These are phyloP conservation scores for Millerozyma miso DNA, from an alignment of 805 yeast species.

Conservation along the genomic window DNA sequence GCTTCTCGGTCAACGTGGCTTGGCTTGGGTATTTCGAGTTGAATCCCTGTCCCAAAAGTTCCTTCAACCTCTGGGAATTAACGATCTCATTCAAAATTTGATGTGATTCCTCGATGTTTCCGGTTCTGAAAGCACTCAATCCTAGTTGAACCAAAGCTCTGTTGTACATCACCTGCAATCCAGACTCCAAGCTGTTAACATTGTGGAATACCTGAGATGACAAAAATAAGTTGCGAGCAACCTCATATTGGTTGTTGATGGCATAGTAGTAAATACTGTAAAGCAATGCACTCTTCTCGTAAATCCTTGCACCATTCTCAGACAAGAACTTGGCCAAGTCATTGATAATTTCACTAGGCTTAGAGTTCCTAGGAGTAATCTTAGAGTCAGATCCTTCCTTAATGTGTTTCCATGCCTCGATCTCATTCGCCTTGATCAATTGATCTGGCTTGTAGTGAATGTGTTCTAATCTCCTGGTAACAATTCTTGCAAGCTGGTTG, in stretches of 20 bases:
- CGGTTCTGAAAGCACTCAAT: conserved; percentile 88
- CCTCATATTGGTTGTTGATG: conserved; percentile 74
- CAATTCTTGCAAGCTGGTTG: conserved; percentile 66
- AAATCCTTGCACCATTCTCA: conserved; percentile 60
- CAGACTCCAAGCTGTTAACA: conserved; percentile 79
- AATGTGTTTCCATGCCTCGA: conserved; percentile 65
- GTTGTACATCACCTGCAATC: conserved; percentile 88
- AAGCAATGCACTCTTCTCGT: conserved; percentile 80
- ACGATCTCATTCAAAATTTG: conserved; percentile 85
- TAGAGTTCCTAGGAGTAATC: conserved; percentile 29
- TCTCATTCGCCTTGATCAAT: conserved; percentile 66
- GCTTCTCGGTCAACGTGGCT: conserved; percentile 59
- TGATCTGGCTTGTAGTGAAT: conserved; percentile 86
- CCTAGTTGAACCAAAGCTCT: conserved; percentile 95
- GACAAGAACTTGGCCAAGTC: conserved; percentile 61
- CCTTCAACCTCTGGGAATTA: conserved; percentile 80
- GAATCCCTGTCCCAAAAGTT: conserved; percentile 88
- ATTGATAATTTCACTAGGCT: conserved; percentile 51
- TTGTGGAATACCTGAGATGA: conserved; percentile 80
- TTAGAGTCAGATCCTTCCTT: conserved; percentile 22
- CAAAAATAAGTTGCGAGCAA: conserved; percentile 85
- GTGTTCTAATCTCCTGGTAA: conserved; percentile 84
- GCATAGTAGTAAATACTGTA: conserved; percentile 89
- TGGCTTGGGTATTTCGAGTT: conserved; percentile 60
- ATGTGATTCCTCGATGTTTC: conserved; percentile 80